phyloP scores from a whole-genome alignment of 2,329 filamentous ascomycete genomes.

The Pestalotiopsis sp. region DNA sequence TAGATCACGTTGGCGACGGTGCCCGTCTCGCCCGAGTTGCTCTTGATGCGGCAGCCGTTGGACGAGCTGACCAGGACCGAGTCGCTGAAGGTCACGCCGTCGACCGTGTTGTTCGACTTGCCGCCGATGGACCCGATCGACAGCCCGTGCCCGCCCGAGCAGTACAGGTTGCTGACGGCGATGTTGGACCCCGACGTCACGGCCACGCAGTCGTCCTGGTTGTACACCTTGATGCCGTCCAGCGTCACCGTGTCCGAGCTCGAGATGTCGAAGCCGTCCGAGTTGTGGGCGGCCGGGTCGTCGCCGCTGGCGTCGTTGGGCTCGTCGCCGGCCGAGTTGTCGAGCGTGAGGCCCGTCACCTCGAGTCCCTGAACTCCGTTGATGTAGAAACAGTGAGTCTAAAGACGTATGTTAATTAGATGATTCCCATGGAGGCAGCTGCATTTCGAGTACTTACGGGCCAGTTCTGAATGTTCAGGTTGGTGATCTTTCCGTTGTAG shows the following conservation, averaged over 20 bases:
- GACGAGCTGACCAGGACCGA: conserved; percentile 51
- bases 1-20: conserved; percentile 54
- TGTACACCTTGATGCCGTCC: conserved; percentile 52
- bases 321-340: conserved; percentile 44
- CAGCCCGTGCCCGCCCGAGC: conserved; percentile 56
- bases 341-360: conserved; percentile 21
- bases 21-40: conserved; percentile 51
- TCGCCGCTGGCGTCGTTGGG: conserved; percentile 17
- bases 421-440: neutral
- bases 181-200: conserved; percentile 55
- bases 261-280: conserved; percentile 56
- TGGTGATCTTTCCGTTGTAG: conserved; percentile 38
- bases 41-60: conserved; percentile 63
- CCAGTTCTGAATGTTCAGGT: conserved; percentile 33
- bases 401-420: neutral
- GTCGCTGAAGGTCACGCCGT: conserved; percentile 50
- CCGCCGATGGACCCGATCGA: conserved; percentile 61
- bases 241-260: conserved; percentile 50
- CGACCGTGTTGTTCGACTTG: conserved; percentile 56
- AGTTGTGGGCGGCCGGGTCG: conserved; percentile 48
- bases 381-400: conserved; percentile 3
- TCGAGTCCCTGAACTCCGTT: conserved; percentile 4
- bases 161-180: conserved; percentile 43
- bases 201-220: conserved; percentile 63
- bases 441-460: neutral